Conservation (phyloP, 2,329 filamentous ascomycete genomes). For the Neofusicoccum kwambonambiense region DNA sequence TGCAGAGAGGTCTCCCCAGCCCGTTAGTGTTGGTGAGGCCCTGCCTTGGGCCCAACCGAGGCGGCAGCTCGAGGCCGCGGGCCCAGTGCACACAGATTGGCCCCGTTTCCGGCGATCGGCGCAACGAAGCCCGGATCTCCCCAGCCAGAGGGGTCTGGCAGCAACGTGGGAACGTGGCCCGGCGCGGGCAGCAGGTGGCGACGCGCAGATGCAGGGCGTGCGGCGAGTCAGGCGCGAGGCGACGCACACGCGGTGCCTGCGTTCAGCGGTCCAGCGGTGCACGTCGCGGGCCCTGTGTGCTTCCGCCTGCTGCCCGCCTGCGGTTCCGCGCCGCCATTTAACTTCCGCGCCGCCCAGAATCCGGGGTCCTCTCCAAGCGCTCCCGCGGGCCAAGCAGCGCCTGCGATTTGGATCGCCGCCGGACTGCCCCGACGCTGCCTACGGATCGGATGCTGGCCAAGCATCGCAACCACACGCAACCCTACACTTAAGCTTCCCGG, state of each 20-base stretch:
- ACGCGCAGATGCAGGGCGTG: neutral
- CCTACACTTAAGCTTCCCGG: neutral
- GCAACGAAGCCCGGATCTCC: slow-evolving; percentile 12
- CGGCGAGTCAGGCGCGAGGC: neutral
- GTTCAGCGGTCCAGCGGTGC: no score
- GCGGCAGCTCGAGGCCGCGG: neutral
- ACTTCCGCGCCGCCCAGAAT: neutral
- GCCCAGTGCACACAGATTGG: neutral
- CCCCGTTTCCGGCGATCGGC: slow-evolving; percentile 1
- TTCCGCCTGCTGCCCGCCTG: neutral
- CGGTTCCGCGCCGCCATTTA: neutral
- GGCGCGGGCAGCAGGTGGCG: neutral
- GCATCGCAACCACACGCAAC: neutral
- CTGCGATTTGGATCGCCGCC: neutral
- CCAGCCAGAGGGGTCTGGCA: neutral
- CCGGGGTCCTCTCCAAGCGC: neutral
- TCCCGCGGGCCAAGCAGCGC: neutral
- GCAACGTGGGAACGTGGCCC: slow-evolving; percentile 4
- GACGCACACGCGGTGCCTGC: no score
- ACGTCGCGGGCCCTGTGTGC: neutral
- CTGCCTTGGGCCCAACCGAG: neutral
- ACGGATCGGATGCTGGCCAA: neutral
- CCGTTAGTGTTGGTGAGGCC: neutral
- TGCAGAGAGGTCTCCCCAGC: neutral
- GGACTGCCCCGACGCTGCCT: neutral